Evolutionary conservation across 164 flowering plant species (phyloP).

Genomic region (Magnolia changhungtana): DNA sequence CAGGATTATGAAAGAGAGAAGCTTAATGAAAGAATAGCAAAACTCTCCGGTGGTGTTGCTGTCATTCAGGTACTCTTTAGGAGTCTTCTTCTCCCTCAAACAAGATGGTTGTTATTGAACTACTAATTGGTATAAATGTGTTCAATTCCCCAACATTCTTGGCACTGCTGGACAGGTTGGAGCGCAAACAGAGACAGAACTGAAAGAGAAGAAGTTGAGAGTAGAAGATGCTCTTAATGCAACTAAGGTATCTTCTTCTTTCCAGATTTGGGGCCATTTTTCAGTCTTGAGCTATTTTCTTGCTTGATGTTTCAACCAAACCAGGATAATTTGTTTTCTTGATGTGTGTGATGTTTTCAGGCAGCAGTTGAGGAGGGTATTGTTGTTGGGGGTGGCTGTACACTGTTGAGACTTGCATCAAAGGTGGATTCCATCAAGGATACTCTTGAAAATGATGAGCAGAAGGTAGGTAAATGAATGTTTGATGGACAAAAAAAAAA

Average conservation of each 20-base stretch:
- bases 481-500: not conserved
- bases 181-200: conserved; percentile 97
- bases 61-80: conserved; percentile 65
- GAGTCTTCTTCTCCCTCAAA: not conserved
- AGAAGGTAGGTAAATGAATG: conserved; percentile 48
- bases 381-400: conserved; percentile 48
- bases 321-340: not conserved
- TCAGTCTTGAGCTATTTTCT: not conserved
- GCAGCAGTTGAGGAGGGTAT: conserved; percentile 72
- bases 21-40: conserved; percentile 94
- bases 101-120: not conserved
- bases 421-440: conserved; percentile 89
- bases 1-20: conserved; percentile 96
- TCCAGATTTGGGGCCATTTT: not conserved
- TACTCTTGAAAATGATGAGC: conserved; percentile 76
- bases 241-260: conserved; percentile 58
- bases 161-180: conserved; percentile 62
- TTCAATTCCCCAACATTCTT: not conserved
- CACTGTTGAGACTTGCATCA: conserved; percentile 77
- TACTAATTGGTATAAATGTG: not conserved
- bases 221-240: conserved; percentile 99
- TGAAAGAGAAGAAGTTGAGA: conserved; percentile 86
- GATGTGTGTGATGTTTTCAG: conserved; percentile 31
- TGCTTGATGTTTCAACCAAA: not conserved
- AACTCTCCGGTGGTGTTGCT: conserved; percentile 97